A percentile compares a stretch with the other conserved stretches of the same genome.
Conservation (phyloP, 139 green algal genomes). For the Chlorella ohadii region DNA sequence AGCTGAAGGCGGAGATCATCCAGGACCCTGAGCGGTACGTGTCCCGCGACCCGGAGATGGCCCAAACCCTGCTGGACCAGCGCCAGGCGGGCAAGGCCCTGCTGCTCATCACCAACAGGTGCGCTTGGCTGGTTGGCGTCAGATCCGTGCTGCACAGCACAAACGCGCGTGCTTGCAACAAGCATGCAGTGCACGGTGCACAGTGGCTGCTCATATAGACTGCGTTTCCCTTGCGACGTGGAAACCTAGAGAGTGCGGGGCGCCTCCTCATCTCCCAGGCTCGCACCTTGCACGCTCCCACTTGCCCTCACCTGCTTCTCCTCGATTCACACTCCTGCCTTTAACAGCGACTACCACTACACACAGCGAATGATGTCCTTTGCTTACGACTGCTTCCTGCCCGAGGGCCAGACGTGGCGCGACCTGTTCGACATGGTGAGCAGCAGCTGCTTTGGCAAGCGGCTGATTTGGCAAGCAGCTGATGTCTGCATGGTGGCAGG, state of each 20-base stretch:
- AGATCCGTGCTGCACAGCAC: too few species aligned
- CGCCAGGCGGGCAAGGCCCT: constrained; percentile 71
- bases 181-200: too few species aligned
- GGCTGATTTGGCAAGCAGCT: not conserved
- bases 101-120: constrained; percentile 95
- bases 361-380: constrained; percentile 88
- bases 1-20: constrained; percentile 95
- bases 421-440: constrained; percentile 96
- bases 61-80: constrained; percentile 91
- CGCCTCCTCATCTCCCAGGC: too few species aligned
- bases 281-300: too few species aligned
- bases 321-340: too few species aligned
- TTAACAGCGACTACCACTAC: constrained; percentile 20
- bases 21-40: constrained; percentile 78
- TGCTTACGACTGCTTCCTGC: constrained; percentile 84
- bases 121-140: too few species aligned
- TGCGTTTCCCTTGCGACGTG: too few species aligned
- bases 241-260: too few species aligned
- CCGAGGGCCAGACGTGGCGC: constrained; percentile 84
- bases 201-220: too few species aligned
- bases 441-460: not conserved
- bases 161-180: too few species aligned
- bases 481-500: too few species aligned
- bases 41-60: constrained; percentile 86
- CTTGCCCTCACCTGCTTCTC: too few species aligned